Conservation (phyloP, 2,329 filamentous ascomycete genomes). For the Diplodia seriata region DNA sequence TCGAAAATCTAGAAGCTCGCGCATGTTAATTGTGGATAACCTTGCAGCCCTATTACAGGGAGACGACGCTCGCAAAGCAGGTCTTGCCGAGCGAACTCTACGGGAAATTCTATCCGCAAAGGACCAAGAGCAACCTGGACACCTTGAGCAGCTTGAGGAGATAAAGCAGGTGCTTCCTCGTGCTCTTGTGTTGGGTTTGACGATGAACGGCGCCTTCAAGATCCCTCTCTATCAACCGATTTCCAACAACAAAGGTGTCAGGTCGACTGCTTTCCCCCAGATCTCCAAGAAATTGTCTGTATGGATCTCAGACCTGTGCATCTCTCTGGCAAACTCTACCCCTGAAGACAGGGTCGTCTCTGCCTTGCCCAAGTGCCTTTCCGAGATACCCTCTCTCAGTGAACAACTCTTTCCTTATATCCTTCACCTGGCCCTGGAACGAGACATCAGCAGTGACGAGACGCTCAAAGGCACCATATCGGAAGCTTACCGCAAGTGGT, state of each 20-base stretch:
- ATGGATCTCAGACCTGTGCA: conserved; percentile 70
- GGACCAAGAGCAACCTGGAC: conserved; percentile 5
- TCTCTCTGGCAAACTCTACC: conserved; percentile 60
- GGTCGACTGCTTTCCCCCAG: conserved; percentile 36
- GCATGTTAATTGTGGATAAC: conserved; percentile 43
- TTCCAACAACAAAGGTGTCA: conserved; percentile 35
- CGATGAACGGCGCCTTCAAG: conserved; percentile 37
- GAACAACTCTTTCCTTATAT: conserved; percentile 81
- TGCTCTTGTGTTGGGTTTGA: conserved; percentile 42
- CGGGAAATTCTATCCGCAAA: conserved; percentile 43
- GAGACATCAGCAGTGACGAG: conserved; percentile 69
- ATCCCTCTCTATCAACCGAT: conserved; percentile 26
- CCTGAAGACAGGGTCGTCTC: conserved; percentile 71
- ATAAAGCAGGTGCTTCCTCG: conserved; percentile 42
- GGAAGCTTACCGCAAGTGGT: conserved; percentile 67
- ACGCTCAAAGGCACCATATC: conserved; percentile 67
- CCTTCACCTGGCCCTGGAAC: conserved; percentile 78
- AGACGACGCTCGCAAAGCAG: conserved; percentile 50
- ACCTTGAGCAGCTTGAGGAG: conserved; percentile 39
- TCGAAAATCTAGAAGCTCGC: conserved; percentile 14
- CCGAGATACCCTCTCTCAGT: conserved; percentile 71
- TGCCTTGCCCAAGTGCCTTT: conserved; percentile 70
- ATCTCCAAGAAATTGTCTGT: conserved; percentile 36
- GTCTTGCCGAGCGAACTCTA: conserved; percentile 53
- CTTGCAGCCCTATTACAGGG: conserved; percentile 49